Percentiles rank a stretch among this genome's conserved stretches.
These are phyloP conservation scores for Elongisporangium undulatum DNA, from an alignment of 352 stramenopile genomes.

Conservation along the genomic window DNA sequence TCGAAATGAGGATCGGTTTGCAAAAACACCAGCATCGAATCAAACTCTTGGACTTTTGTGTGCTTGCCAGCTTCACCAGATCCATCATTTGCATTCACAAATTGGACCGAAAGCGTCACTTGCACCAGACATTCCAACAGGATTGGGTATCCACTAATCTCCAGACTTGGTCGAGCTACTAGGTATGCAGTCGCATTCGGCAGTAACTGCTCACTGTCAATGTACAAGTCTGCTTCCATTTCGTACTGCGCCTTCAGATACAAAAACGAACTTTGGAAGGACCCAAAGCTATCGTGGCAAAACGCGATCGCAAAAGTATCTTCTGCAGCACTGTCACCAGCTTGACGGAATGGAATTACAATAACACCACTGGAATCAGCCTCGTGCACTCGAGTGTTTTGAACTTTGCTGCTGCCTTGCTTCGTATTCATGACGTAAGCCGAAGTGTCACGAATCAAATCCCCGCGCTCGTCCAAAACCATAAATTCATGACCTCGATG, in stretches of 20 bases:
- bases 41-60: slow-evolving; percentile 19
- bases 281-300: slow-evolving; percentile 32
- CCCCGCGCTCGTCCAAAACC: slow-evolving; percentile 42
- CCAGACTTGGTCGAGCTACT: slow-evolving; percentile 16
- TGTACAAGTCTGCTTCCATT: slow-evolving; percentile 34
- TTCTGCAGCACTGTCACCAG: slow-evolving; percentile 6
- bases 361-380: slow-evolving; percentile 25
- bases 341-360: slow-evolving; percentile 40
- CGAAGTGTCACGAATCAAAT: slow-evolving; percentile 24
- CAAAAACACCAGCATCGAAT: slow-evolving; percentile 16
- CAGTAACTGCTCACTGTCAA: slow-evolving; percentile 50
- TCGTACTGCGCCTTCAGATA: slow-evolving; percentile 32
- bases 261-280: slow-evolving; percentile 28
- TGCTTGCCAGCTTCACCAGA: slow-evolving; percentile 17
- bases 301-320: slow-evolving; percentile 44
- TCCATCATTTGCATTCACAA: slow-evolving; percentile 19
- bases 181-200: slow-evolving; percentile 30
- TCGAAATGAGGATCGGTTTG: slow-evolving; percentile 17
- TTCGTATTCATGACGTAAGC: slow-evolving; percentile 40
- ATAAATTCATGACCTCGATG: slow-evolving; percentile 40
- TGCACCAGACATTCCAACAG: slow-evolving; percentile 9
- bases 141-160: slow-evolving; percentile 6
- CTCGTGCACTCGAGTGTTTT: slow-evolving; percentile 25
- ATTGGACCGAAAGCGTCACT: slow-evolving; percentile 20
- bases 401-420: slow-evolving; percentile 21